These are phyloP conservation scores for Dillenia suffruticosa DNA, from an alignment of 164 flowering plant genomes.

Conservation along the genomic window DNA sequence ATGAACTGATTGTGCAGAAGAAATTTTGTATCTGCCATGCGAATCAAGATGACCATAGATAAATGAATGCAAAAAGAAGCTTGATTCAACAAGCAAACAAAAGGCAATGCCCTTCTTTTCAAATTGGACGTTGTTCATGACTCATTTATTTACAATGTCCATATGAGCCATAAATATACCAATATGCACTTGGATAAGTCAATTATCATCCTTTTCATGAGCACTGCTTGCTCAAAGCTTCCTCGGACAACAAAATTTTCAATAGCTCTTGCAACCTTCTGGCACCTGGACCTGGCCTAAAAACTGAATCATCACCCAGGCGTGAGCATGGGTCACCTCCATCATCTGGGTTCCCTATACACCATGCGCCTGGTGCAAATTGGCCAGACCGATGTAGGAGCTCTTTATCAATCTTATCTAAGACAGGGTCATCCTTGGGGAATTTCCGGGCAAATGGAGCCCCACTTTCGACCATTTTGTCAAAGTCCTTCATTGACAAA, in stretches of 20 bases:
- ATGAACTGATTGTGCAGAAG: too few relatives aligned
- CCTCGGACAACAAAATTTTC: conserved; percentile 45
- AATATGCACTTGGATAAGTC: background rate
- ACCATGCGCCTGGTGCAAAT: conserved; percentile 88
- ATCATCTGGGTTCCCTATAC: conserved; percentile 52
- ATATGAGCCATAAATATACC: background rate
- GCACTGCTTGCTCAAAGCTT: conserved; percentile 48
- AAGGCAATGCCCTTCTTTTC: too few relatives aligned
- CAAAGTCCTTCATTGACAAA: conserved; percentile 63
- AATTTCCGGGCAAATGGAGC: conserved; percentile 95
- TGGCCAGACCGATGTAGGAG: conserved; percentile 54
- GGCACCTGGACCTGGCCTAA: conserved; percentile 79
- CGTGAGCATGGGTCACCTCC: conserved; percentile 71
- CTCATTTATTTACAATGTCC: too few relatives aligned
- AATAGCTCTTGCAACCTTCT: conserved; percentile 50
- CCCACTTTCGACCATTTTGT: conserved; percentile 78
- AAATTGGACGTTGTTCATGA: too few relatives aligned
- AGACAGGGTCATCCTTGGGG: conserved; percentile 68
- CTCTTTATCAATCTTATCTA: conserved; percentile 85
- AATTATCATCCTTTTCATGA: conserved; percentile 14
- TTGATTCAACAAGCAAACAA: too few relatives aligned
- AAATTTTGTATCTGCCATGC: too few relatives aligned
- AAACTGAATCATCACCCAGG: conserved; percentile 61
- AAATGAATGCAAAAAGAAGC: too few relatives aligned
- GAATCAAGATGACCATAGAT: too few relatives aligned